Evolutionary conservation across 179 eudicot genomes (phyloP), one percentile per base, ranked within the genome.

Genomic region (Camellia oleifera): DNA sequence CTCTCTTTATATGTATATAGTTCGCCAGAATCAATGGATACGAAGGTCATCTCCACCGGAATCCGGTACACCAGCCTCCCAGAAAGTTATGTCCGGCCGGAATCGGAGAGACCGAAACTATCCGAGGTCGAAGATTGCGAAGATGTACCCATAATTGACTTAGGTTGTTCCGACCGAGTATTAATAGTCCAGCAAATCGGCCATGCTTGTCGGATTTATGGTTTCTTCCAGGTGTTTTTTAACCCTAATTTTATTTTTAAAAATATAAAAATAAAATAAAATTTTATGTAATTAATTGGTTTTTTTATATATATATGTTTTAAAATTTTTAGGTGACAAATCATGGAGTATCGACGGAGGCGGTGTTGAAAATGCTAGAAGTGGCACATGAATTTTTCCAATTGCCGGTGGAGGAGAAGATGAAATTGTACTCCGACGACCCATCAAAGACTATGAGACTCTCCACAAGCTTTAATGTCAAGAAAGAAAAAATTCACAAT

Each of bases 341-440:
- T 84, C 99, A 95, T 67, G 98, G 95, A 15, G 93, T 95, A 4
- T 23, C 87, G 0, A 58, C 50, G 52, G 92, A 88, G 54, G 23
- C 45, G 0, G 78, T 80, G 71, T 92, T 85, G 67, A 81, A 78
- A 62, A 95, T 92, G 97, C 56, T 85, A 74, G 72, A 68, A 23
- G 88, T 90, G 50, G 90, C 90, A 0, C 17, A 84, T 0, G 97
- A 90, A 56, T 95, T 93, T 46, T 95, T 95, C 83, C 48, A 64
- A 1, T 67, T 95, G 26, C 93, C 99, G 2, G 64, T 90, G 17
- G 98, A 95, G 64, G 98, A 95, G 82, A 95, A 95, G 80, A 63
- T 95, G 92, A 95, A 95, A 76, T 54, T 90, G 44, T 95, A 95
- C 83, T 94, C 98, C 2, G 97, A 95, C 53, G 99, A 95, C 58